Base-by-base conservation (phyloP, 345 rosid species). In the Kandelia obovata region DNA sequence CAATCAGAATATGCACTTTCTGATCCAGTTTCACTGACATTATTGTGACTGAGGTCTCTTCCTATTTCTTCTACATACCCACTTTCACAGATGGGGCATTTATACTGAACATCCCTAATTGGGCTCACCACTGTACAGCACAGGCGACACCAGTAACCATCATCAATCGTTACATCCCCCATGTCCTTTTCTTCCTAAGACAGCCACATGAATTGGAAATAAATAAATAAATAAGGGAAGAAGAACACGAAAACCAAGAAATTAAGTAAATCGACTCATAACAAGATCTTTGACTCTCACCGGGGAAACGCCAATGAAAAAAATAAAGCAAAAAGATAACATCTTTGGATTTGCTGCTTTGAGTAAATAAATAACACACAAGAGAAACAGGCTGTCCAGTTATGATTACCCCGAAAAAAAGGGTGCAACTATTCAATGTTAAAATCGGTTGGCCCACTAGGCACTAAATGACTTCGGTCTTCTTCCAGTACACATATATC, bases 141-240 rank as follows among this genome's bases (percentile, higher is more conserved):
- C 73, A 81, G 61, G 83, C 90, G 78, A 75, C 95, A 90, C 88
- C 98, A 92, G 37, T 76, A 86, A 43, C 49, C 49, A 19, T 72
- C 80, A 58, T 78, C 69, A 16, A 73, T 73, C 80, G 64, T 78
- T 66, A 83, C 64, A 64, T 85, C 94, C 75, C 78, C 92, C 94
- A 89, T 86, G 71, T 71, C 62, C 65, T 61, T 65, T 76, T 58
- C 39, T 71, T 27, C 73, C 7, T 60, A 13, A 34, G 65, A 56
- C 68, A 71, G 37, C 68, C 58, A 35, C 62, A 49, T n/a, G 6
- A 52, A 51, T n/a, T 5, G 6, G 34, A 21, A 23, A 21, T 7
- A 26, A 27, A 53, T 57, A 21, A 35, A 55, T 10, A 35, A 25
- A 56, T 21, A 10, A 67, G 16, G 53, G 13, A 20, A 67, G 15